Conservation (phyloP, 208 protist genomes). For the Trypanosoma brucei region DNA sequence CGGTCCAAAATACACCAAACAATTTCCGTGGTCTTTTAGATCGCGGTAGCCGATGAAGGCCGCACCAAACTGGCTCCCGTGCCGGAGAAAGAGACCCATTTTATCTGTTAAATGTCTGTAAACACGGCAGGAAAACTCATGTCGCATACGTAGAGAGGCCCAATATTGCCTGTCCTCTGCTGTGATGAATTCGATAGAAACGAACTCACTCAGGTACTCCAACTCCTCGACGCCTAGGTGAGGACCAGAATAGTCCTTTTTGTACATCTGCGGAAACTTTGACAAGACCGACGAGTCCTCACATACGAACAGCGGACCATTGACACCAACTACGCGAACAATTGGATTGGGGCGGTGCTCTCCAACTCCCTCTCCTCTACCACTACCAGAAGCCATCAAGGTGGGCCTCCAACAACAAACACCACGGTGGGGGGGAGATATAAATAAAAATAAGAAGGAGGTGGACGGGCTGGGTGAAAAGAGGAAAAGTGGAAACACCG, state of each 20-base stretch:
- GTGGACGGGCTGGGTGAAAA: not conserved
- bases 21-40: constrained; percentile 34
- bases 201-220: constrained; percentile 25
- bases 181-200: constrained; percentile 26
- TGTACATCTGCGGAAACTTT: constrained; percentile 43
- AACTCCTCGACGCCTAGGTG: constrained; percentile 53
- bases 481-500: constrained; percentile 6
- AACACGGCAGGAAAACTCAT: constrained; percentile 34
- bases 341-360: not conserved
- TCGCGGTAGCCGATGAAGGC: constrained; percentile 60
- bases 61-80: constrained; percentile 63
- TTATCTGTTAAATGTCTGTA: constrained; percentile 42
- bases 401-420: not conserved
- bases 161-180: constrained; percentile 12
- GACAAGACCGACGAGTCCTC: constrained; percentile 10
- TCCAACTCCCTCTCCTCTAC: not conserved
- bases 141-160: constrained; percentile 7
- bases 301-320: constrained; percentile 23
- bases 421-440: too few relatives aligned
- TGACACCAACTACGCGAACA: constrained; percentile 9
- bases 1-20: constrained; percentile 46
- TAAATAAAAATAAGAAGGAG: not conserved
- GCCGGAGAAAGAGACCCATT: constrained; percentile 41
- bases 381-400: not conserved
- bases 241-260: constrained; percentile 29